Evolutionary conservation across 768 basidiomycete genomes (phyloP).

Genomic region (Pleurotus giganteus): DNA sequence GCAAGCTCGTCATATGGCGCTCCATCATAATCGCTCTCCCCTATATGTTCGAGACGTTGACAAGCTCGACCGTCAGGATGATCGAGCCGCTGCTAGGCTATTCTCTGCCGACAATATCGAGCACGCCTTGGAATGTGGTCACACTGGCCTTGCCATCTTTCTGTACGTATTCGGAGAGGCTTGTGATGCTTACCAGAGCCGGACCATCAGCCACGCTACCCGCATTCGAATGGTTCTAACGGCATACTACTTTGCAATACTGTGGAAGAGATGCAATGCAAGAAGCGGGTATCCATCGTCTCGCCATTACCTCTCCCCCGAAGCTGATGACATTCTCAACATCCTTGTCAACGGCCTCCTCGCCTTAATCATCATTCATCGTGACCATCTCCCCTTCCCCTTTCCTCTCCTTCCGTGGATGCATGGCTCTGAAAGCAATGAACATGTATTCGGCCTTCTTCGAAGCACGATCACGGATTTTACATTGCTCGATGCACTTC

Average conservation of each 20-base stretch:
- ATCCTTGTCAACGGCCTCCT: background rate
- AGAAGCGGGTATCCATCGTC: background rate
- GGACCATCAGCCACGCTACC: conserved; percentile 15
- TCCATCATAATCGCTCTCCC: conserved; percentile 13
- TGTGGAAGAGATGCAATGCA: background rate
- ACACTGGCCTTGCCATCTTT: conserved; percentile 19
- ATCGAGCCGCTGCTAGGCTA: conserved; percentile 30
- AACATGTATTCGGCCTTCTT: conserved; percentile 21
- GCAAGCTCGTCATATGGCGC: conserved; percentile 18
- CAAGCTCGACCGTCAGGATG: conserved; percentile 33
- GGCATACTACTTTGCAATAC: background rate
- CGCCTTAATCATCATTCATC: background rate
- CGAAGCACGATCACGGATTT: conserved; percentile 15
- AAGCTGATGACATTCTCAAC: background rate
- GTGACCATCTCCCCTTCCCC: background rate
- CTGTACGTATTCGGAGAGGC: conserved; percentile 29
- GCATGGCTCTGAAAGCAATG: conserved; percentile 19
- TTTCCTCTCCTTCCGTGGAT: conserved; percentile 23
- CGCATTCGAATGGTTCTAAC: conserved; percentile 19
- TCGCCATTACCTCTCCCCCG: background rate
- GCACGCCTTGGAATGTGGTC: conserved; percentile 14
- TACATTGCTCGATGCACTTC: conserved; percentile 15
- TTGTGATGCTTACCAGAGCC: conserved; percentile 26
- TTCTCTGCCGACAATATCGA: conserved; percentile 27
- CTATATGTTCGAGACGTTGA: conserved; percentile 29